A percentile compares a stretch with the other conserved stretches of the same genome.
phyloP scores from a whole-genome alignment of 495 filamentous ascomycete genomes.

The Aspergillus steynii region DNA sequence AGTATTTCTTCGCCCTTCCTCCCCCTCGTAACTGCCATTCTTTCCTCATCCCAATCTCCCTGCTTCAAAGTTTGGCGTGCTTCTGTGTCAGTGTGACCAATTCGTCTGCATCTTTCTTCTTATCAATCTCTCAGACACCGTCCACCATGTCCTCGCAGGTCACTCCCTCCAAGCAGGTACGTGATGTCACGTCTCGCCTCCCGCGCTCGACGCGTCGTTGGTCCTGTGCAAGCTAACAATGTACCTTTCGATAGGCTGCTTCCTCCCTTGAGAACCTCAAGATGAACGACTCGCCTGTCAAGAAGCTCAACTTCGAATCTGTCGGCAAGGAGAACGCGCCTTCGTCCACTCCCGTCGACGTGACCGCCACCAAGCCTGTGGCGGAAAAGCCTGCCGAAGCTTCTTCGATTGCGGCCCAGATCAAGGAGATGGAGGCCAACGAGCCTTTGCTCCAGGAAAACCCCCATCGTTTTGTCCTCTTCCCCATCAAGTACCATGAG shows the following conservation, averaged over 20 bases:
- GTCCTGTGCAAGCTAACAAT: constrained; percentile 25
- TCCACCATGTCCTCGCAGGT: constrained; percentile 66
- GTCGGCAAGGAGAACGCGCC: constrained; percentile 82
- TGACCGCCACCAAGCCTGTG: constrained; percentile 48
- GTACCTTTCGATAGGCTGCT: constrained; percentile 60
- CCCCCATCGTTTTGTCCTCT: constrained; percentile 93
- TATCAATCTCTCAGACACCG: constrained; percentile 21
- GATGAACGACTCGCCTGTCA: constrained; percentile 84
- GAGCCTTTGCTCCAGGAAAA: constrained; percentile 97
- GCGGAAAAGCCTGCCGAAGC: constrained; percentile 48
- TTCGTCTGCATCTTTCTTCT: constrained; percentile 17
- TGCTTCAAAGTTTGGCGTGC: constrained; percentile 11
- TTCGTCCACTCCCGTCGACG: constrained; percentile 54
- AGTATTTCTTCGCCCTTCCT: constrained; percentile 31
- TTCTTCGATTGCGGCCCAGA: constrained; percentile 55
- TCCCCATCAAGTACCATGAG: constrained; percentile 99
- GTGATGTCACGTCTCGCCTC: constrained; percentile 43
- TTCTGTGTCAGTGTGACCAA: constrained; percentile 25
- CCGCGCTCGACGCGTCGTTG: constrained; percentile 37
- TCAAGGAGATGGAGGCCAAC: constrained; percentile 71
- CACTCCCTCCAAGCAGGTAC: constrained; percentile 88
- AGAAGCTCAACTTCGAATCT: constrained; percentile 79
- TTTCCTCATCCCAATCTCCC: constrained; percentile 26
- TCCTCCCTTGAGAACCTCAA: constrained; percentile 83
- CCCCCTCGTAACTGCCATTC: constrained; percentile 21